These are phyloP conservation scores for Phellinidium pouzarii DNA, from an alignment of 1,284 basidiomycete species.

Conservation along the genomic window DNA sequence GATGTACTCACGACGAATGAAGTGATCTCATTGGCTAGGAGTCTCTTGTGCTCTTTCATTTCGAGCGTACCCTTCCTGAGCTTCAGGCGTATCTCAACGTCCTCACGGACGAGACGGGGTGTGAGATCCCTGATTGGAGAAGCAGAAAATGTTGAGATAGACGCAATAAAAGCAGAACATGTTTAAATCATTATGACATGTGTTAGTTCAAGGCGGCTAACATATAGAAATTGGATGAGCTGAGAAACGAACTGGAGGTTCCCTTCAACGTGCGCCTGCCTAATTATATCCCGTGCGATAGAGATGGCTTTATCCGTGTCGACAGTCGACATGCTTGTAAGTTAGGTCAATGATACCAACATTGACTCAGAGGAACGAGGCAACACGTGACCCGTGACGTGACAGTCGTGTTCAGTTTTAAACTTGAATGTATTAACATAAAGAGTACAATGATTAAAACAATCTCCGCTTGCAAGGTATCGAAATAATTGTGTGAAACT, in stretches of 20 bases:
- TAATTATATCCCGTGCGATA: slow-evolving; percentile 25
- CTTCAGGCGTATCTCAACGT: slow-evolving; percentile 36
- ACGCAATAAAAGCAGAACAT: background rate
- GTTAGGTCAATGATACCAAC: background rate
- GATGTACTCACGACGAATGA: slow-evolving; percentile 33
- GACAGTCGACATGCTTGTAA: slow-evolving; percentile 2
- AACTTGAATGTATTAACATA: background rate
- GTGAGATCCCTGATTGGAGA: slow-evolving; percentile 36
- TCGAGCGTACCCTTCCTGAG: slow-evolving; percentile 38
- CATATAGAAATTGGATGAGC: too few species aligned
- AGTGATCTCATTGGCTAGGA: slow-evolving; percentile 36
- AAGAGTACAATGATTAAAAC: background rate
- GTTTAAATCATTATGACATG: background rate
- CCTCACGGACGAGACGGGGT: slow-evolving; percentile 38
- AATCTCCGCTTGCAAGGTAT: background rate
- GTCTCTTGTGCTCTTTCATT: slow-evolving; percentile 35
- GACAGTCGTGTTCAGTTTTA: too few species aligned
- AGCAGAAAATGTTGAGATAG: background rate
- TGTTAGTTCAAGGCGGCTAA: too few species aligned
- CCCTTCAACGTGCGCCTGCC: slow-evolving; percentile 24
- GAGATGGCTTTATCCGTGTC: slow-evolving; percentile 12
- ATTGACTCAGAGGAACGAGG: background rate
- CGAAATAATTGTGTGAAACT: background rate
- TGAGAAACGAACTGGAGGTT: slow-evolving; percentile 24
- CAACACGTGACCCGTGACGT: too few species aligned